Evolutionary conservation across 2,329 filamentous ascomycete species (phyloP), one percentile per base, ranked within the genome.

Genomic region (Conoideocrella luteorostrata): DNA sequence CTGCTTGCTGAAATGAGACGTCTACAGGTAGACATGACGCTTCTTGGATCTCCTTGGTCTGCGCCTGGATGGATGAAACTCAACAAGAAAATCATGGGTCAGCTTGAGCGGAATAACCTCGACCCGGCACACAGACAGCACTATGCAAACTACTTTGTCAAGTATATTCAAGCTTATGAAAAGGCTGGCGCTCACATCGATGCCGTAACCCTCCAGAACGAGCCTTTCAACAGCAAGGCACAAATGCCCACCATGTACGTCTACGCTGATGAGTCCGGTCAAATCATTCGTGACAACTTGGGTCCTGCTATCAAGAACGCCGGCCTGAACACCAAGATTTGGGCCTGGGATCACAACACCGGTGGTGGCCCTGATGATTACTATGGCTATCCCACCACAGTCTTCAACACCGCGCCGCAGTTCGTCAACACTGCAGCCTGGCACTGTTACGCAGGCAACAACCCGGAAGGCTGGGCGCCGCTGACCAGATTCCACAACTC

Each of bases 181-280:
- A 50, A 36, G n/a, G 54, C 50, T 4, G 66, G 66, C 2, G 62
- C 57, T 2, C 55, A 54, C 9, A 52, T 69, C 32, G 64, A 69
- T 42, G 65, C 66, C 47, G 66, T 70, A 52, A 68, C 66, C 34
- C 62, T 70, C 32, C 67, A 70, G 55, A 70, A 70, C 47, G 67
- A 70, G 53, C 67, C 67, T 1, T 55, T 68, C 13, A 67, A 68
- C 54, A 67, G 55, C 50, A 56, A 62, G 39, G 57, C 60, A 7
- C 53, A 56, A 17, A 61, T 63, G 29, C 62, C 65, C 4, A 68
- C 64, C 33, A 63, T 69, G 65, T 62, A 62, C 40, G 56, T 67
- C 51, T 56, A 53, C 17, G 60, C 57, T 5, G 62, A 65, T 36
- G 64, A 69, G 52, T 62, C 65, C 3, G 60, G 56, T 0, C 46